Evolutionary conservation across 1,139 yeast species (phyloP).

Genomic region (Kurtzmaniella quercitrusa): DNA sequence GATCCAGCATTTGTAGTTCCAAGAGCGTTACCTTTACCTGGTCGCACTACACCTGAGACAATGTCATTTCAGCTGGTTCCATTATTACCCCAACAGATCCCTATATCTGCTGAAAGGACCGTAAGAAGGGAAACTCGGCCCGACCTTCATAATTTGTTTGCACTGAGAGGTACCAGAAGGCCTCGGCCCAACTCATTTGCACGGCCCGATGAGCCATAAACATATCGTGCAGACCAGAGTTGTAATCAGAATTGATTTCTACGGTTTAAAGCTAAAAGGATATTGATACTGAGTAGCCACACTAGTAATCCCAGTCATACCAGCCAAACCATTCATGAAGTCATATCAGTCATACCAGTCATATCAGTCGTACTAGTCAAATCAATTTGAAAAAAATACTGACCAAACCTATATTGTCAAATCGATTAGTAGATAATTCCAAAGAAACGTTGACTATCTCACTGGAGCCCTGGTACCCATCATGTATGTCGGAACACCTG

Average conservation of each 20-base stretch:
- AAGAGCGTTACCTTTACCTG: conserved; percentile 29
- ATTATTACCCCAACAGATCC: conserved; percentile 9
- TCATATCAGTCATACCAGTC: conserved; percentile 1
- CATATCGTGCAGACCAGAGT: background rate
- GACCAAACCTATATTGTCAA: too few species aligned
- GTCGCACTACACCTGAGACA: conserved; percentile 5
- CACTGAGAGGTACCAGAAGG: conserved; percentile 3
- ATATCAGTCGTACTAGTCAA: background rate
- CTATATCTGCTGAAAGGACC: conserved; percentile 7
- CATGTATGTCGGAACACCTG: too few species aligned
- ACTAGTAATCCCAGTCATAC: background rate
- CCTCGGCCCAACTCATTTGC: conserved; percentile 20
- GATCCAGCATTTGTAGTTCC: conserved; percentile 31
- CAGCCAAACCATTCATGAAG: background rate
- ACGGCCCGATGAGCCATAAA: conserved; percentile 16
- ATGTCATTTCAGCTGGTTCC: conserved; percentile 8
- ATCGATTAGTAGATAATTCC: too few species aligned
- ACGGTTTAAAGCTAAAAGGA: too few species aligned
- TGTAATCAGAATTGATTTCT: background rate
- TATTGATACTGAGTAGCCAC: background rate
- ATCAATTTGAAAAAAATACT: background rate
- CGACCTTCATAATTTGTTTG: background rate
- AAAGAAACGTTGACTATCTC: too few species aligned
- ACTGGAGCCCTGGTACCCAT: too few species aligned
- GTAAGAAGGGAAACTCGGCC: conserved; percentile 3